phyloP scores from a whole-genome alignment of 495 filamentous ascomycete species.

The Trichoderma parareesei region DNA sequence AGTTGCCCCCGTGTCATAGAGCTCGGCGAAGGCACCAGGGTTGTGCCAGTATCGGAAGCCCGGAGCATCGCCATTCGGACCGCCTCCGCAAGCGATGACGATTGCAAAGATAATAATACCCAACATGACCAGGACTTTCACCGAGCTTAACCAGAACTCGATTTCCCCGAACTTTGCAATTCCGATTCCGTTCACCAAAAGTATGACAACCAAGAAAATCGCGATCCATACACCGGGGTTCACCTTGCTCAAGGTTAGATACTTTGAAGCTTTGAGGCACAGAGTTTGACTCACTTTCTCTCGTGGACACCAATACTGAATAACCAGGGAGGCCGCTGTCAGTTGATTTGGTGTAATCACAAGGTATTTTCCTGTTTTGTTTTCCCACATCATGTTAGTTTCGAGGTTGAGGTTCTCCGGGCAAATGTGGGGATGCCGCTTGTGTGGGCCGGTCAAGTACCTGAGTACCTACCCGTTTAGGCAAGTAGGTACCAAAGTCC shows the following conservation, averaged over 20 bases:
- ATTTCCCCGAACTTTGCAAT: conserved; percentile 71
- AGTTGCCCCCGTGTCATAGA: conserved; percentile 36
- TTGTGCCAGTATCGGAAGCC: conserved; percentile 76
- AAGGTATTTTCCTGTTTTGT: conserved; percentile 43
- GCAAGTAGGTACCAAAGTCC: too few relatives aligned
- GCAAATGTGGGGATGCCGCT: too few relatives aligned
- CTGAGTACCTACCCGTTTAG: too few relatives aligned
- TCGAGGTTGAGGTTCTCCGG: too few relatives aligned
- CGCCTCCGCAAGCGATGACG: conserved; percentile 67
- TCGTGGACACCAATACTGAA: conserved; percentile 59
- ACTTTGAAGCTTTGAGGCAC: too few relatives aligned
- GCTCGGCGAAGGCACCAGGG: conserved; percentile 58
- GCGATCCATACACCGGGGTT: conserved; percentile 72
- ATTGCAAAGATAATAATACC: conserved; percentile 59
- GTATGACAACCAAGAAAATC: conserved; percentile 54
- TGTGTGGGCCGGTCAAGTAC: too few relatives aligned
- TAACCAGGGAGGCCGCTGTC: conserved; percentile 62
- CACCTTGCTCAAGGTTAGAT: conserved; percentile 24
- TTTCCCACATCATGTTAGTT: too few relatives aligned
- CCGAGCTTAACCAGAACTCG: conserved; percentile 69
- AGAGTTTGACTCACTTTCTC: conserved; percentile 16
- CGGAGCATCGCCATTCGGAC: conserved; percentile 55
- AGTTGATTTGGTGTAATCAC: conserved; percentile 73
- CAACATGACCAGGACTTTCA: conserved; percentile 63
- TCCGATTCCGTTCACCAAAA: conserved; percentile 51